These are phyloP conservation scores for Ophiocordyceps sinensis DNA, from an alignment of 2,329 filamentous ascomycete genomes.

Conservation along the genomic window DNA sequence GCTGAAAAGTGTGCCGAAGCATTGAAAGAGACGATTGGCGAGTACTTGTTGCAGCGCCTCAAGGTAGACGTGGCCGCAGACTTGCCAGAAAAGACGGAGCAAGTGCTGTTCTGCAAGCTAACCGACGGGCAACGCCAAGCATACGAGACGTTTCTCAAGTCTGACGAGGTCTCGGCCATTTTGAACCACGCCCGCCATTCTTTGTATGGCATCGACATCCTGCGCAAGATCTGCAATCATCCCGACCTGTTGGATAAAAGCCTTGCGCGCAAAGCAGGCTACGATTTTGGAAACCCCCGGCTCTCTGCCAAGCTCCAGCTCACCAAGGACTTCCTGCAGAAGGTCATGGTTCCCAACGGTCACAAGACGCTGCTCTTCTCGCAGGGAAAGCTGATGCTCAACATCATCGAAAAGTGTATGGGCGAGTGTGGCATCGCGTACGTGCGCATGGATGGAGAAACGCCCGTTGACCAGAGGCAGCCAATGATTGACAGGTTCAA, in stretches of 20 bases:
- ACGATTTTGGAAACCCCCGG: conserved; percentile 61
- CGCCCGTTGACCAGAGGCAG: conserved; percentile 78
- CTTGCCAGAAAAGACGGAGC: conserved; percentile 87
- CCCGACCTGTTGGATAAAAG: conserved; percentile 67
- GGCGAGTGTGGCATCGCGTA: conserved; percentile 57
- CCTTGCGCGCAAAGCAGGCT: conserved; percentile 41
- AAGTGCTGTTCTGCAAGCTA: conserved; percentile 90
- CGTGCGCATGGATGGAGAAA: conserved; percentile 86
- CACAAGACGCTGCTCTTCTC: conserved; percentile 91
- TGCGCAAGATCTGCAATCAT: conserved; percentile 96
- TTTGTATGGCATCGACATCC: conserved; percentile 76
- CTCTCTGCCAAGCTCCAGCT: conserved; percentile 96
- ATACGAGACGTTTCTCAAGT: conserved; percentile 70
- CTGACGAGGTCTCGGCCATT: conserved; percentile 76
- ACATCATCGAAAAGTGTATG: conserved; percentile 80
- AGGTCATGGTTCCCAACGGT: conserved; percentile 73
- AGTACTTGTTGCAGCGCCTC: conserved; percentile 81
- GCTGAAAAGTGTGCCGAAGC: conserved; percentile 90
- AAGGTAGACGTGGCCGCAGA: conserved; percentile 92
- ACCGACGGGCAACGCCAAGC: conserved; percentile 61
- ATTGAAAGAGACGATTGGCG: conserved; percentile 82
- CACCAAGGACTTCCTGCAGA: conserved; percentile 67
- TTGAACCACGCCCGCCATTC: conserved; percentile 61
- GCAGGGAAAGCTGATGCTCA: conserved; percentile 87
- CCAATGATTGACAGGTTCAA: conserved; percentile 89